Evolutionary conservation across 1,284 basidiomycete genomes (phyloP).

Genomic region (Irpex sp.): DNA sequence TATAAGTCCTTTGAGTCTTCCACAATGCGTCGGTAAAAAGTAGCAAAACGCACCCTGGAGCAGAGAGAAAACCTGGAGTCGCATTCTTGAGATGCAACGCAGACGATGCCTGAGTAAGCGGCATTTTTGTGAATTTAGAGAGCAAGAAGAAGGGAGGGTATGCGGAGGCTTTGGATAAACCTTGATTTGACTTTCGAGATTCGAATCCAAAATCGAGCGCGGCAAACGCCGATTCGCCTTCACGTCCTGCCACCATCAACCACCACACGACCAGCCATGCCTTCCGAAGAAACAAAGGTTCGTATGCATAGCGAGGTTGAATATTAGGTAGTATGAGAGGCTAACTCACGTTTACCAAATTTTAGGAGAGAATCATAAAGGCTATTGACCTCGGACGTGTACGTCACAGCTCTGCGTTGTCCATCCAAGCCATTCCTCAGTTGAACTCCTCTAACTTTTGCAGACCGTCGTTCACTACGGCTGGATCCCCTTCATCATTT

Average conservation of each 20-base stretch:
- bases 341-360: not conserved
- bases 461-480: conserved; percentile 88
- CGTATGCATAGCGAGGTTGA: conserved; percentile 14
- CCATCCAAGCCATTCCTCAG: conserved; percentile 1
- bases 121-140: conserved; percentile 43
- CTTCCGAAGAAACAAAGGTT: conserved; percentile 84
- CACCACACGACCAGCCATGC: conserved; percentile 45
- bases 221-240: conserved; percentile 27
- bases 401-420: conserved; percentile 30
- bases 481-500: conserved; percentile 94
- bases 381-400: conserved; percentile 77
- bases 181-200: conserved; percentile 7
- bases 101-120: conserved; percentile 62
- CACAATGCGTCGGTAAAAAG: not conserved
- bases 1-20: conserved; percentile 22
- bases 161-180: conserved; percentile 7
- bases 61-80: conserved; percentile 28
- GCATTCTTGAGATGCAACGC: conserved; percentile 60
- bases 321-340: not conserved
- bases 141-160: conserved; percentile 16
- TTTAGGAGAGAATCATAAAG: conserved; percentile 76
- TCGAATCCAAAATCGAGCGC: conserved; percentile 28
- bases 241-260: conserved; percentile 20
- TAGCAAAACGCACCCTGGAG: conserved; percentile 28
- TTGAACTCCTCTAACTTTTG: conserved; percentile 1